Evolutionary conservation across 2,329 filamentous ascomycete species (phyloP).

Genomic region (Botrytis hyacinthi): DNA sequence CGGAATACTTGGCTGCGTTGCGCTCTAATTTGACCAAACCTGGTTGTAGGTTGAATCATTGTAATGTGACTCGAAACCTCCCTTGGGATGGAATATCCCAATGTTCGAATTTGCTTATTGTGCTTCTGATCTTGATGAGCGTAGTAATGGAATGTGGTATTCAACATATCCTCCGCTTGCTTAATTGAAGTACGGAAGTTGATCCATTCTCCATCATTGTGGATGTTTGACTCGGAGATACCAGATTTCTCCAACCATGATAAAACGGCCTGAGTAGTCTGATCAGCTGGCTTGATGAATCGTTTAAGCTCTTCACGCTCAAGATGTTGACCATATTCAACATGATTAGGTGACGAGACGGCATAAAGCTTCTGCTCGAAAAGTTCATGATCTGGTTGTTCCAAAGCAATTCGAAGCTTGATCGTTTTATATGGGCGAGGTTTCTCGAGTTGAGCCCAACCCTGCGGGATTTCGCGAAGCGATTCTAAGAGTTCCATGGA

Average conservation of each 20-base stretch:
- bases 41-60: constrained; percentile 45
- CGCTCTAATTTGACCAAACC: constrained; percentile 47
- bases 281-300: constrained; percentile 50
- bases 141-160: constrained; percentile 41
- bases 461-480: constrained; percentile 27
- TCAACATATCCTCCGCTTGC: constrained; percentile 35
- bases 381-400: constrained; percentile 46
- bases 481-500: constrained; percentile 30
- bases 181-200: constrained; percentile 34
- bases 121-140: constrained; percentile 42
- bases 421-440: constrained; percentile 26
- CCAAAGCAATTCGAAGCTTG: constrained; percentile 36
- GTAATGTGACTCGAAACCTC: constrained; percentile 41
- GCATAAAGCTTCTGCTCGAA: constrained; percentile 45
- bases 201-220: constrained; percentile 54
- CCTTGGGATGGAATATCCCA: constrained; percentile 44
- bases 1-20: constrained; percentile 33
- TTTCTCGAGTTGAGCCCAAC: constrained; percentile 30
- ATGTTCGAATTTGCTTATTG: constrained; percentile 48
- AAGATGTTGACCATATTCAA: constrained; percentile 54
- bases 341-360: constrained; percentile 47
- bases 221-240: constrained; percentile 47
- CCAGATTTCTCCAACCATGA: constrained; percentile 55
- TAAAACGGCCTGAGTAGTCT: constrained; percentile 51
- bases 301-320: constrained; percentile 50